Evolutionary conservation across 768 basidiomycete genomes (phyloP), one percentile per base, ranked within the genome.

Genomic region (Pleurotus platypus): DNA sequence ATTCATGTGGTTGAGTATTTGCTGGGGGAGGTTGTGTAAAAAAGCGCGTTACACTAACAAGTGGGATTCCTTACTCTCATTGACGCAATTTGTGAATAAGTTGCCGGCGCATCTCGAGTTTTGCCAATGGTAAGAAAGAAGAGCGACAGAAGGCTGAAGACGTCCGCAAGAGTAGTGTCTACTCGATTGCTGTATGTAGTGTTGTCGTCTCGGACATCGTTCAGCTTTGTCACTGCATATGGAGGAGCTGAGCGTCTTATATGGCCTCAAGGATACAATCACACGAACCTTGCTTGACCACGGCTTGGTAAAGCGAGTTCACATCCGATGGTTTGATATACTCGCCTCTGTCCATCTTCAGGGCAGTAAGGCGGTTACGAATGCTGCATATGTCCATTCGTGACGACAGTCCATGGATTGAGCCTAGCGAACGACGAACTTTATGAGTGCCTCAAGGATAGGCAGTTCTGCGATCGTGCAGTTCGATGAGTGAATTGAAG

Each of bases 81-180:
- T 58, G 89, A 94, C 39, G 94, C 93, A 61, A 98, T 86, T 66
- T 98, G 97, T 61, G 92, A 93, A 71, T 97, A 99, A 0, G 90
- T 93, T 22, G 95, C 96, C 0, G 96, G 95, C 8, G 89, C 88
- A 70, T 98, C 95, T 62, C 87, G 85, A 40, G 92, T 94, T 76
- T 94, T 95, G 43, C 97, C 97, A 60, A 99, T 94, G 38, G 95
- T 97, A 64, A 99, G 86, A 78, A 94, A 99, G 81, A 97, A 98
- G 62, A 99, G 82, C 12, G 94, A 96, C 45, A 99, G 83, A 49
- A 99, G 81, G 66, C 84, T 88, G 75, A 98, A 98, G 38, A 98
- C 96, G 73, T 99, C 97, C 26, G 92, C 87, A 46, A 99, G 85
- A 3, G 94, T 91, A 5, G 93, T 95, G 74, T 99, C 97, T 46